Conservation (phyloP, 345 rosid species). For the Eucalyptus coolabah region DNA sequence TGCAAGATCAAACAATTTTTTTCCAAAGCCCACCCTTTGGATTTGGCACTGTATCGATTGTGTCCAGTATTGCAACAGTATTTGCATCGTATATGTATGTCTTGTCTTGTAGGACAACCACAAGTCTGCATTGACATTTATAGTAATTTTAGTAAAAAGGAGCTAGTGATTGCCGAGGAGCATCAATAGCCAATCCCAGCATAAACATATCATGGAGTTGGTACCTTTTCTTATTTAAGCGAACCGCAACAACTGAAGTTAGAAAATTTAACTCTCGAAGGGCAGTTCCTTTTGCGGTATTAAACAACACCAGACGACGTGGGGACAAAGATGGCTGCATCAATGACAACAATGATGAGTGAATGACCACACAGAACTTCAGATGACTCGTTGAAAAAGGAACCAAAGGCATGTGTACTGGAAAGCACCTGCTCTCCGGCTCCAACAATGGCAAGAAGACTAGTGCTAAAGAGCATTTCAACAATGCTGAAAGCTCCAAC, state of each 20-base stretch:
- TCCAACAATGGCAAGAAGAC: slow-evolving; percentile 92
- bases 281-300: slow-evolving; percentile 50
- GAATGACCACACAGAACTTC: neutral
- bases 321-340: slow-evolving; percentile 77
- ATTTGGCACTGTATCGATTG: slow-evolving; percentile 74
- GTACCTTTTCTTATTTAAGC: slow-evolving; percentile 66
- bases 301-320: slow-evolving; percentile 68
- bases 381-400: neutral
- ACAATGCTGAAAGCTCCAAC: slow-evolving; percentile 68
- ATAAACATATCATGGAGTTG: neutral
- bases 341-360: neutral
- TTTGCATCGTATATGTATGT: slow-evolving; percentile 67
- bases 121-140: slow-evolving; percentile 34
- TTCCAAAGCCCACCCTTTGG: slow-evolving; percentile 38
- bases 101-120: slow-evolving; percentile 80
- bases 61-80: slow-evolving; percentile 58
- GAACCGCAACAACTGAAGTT: slow-evolving; percentile 79
- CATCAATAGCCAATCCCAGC: neutral
- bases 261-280: slow-evolving; percentile 66
- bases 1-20: neutral
- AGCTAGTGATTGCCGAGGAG: neutral
- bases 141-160: neutral
- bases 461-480: slow-evolving; percentile 83
- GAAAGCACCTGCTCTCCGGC: slow-evolving; percentile 86
- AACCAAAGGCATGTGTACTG: neutral